phyloP scores from a whole-genome alignment of 2,329 filamentous ascomycete species.

The Trichoderma sp. region DNA sequence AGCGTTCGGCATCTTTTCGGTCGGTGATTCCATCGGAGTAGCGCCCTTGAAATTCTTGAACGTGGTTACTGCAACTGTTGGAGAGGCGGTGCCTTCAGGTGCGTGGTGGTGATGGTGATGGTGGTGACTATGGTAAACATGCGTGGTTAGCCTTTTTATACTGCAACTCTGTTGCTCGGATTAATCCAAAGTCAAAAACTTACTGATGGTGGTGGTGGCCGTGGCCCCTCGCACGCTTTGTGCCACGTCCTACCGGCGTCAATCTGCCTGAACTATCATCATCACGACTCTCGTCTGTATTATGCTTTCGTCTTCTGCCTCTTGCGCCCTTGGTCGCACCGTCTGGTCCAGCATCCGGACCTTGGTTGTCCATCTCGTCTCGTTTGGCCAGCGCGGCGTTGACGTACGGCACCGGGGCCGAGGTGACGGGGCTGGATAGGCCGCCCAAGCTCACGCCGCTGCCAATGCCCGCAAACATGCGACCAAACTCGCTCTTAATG shows the following conservation, averaged over 20 bases:
- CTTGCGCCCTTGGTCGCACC: slow-evolving; percentile 50
- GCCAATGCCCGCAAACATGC: slow-evolving; percentile 92
- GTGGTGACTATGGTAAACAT: slow-evolving; percentile 40
- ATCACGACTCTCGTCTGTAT: slow-evolving; percentile 70
- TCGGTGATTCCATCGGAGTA: slow-evolving; percentile 45
- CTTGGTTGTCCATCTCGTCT: slow-evolving; percentile 48
- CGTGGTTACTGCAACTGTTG: slow-evolving; percentile 41
- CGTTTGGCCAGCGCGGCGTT: slow-evolving; percentile 46
- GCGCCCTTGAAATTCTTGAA: slow-evolving; percentile 51
- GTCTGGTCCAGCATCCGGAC: slow-evolving; percentile 44
- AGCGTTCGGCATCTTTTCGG: slow-evolving; percentile 33
- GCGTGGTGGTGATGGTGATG: slow-evolving; percentile 60
- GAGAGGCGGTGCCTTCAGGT: slow-evolving; percentile 45
- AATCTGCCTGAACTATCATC: slow-evolving; percentile 63
- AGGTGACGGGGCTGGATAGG: slow-evolving; percentile 50
- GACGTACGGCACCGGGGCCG: slow-evolving; percentile 44
- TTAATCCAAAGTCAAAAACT: slow-evolving; percentile 30
- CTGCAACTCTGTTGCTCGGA: neutral
- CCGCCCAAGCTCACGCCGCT: slow-evolving; percentile 50
- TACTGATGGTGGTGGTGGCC: slow-evolving; percentile 67
- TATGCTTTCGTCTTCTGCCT: slow-evolving; percentile 65
- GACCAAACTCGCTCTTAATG: slow-evolving; percentile 92
- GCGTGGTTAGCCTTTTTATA: neutral
- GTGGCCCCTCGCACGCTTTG: slow-evolving; percentile 67
- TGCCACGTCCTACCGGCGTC: slow-evolving; percentile 58